Percentiles rank a stretch among this genome's conserved stretches.
These are phyloP conservation scores for Talaromyces wortmannii DNA, from an alignment of 495 filamentous ascomycete species.

Conservation along the genomic window DNA sequence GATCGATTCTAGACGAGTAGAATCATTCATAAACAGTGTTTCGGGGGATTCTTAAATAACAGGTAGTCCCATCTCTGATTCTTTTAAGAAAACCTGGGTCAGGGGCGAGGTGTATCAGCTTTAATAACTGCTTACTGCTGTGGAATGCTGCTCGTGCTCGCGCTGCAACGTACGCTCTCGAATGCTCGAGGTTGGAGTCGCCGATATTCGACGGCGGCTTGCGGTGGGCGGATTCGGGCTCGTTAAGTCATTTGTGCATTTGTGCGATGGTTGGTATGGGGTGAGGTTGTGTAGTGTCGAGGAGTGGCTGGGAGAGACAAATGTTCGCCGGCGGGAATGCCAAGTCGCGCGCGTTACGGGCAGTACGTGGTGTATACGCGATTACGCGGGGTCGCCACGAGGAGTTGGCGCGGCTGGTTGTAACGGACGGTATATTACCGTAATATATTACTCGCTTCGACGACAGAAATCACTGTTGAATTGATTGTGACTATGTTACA, in stretches of 20 bases:
- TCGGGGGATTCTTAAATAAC: not conserved
- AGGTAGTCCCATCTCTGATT: not conserved
- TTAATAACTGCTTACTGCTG: not conserved
- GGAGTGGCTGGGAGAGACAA: not conserved
- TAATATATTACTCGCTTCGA: too few species aligned
- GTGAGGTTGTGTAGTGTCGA: not conserved
- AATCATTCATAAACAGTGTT: too few species aligned
- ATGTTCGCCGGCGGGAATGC: not conserved
- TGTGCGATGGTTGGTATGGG: not conserved
- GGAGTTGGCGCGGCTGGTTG: too few species aligned
- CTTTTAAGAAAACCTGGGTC: not conserved
- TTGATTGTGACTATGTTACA: too few species aligned
- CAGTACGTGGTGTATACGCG: too few species aligned
- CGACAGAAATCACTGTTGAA: too few species aligned
- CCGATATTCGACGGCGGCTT: not conserved
- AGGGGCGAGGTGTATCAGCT: not conserved
- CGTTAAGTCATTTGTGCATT: not conserved
- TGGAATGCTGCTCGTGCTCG: not conserved
- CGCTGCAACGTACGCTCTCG: not conserved
- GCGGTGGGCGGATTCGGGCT: not conserved
- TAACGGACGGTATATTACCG: too few species aligned
- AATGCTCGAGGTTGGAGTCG: not conserved
- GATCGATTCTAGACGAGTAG: too few species aligned
- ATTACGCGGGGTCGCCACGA: too few species aligned
- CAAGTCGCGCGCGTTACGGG: not conserved